Conservation (phyloP, 129 eudicot species). For the Flaveria brownii region DNA sequence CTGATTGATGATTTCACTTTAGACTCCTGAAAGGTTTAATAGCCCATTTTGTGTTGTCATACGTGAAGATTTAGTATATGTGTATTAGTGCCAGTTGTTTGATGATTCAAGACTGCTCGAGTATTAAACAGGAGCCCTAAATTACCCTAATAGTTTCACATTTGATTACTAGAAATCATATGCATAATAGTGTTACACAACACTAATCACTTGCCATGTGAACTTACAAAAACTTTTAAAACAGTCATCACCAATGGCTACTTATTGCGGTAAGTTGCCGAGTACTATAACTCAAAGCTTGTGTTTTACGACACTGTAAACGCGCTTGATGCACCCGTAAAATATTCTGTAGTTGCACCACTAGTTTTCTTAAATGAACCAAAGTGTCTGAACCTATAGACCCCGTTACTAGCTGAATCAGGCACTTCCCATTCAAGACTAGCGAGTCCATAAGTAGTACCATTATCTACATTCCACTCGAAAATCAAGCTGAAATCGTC, state of each 20-base stretch:
- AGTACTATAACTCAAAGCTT: neutral
- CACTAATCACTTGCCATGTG: no score
- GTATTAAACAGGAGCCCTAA: no score
- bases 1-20: no score
- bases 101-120: no score
- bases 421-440: conserved; percentile 71
- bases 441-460: conserved; percentile 41
- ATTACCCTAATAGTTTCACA: no score
- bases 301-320: conserved; percentile 44
- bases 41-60: no score
- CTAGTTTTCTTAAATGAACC: conserved; percentile 53
- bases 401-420: conserved; percentile 43
- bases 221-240: conserved; percentile 15
- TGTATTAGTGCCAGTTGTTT: no score
- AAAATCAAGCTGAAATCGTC: conserved; percentile 55
- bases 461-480: conserved; percentile 45
- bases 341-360: conserved; percentile 35
- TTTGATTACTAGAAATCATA: no score
- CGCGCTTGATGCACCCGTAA: conserved; percentile 64
- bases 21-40: no score
- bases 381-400: conserved; percentile 63
- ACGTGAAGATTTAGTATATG: no score
- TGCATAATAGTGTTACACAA: no score
- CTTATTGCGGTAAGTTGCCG: conserved; percentile 10
- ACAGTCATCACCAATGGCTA: conserved; percentile 2